Conservation (phyloP, 345 rosid genomes). For the Gossypium rotundifolium region DNA sequence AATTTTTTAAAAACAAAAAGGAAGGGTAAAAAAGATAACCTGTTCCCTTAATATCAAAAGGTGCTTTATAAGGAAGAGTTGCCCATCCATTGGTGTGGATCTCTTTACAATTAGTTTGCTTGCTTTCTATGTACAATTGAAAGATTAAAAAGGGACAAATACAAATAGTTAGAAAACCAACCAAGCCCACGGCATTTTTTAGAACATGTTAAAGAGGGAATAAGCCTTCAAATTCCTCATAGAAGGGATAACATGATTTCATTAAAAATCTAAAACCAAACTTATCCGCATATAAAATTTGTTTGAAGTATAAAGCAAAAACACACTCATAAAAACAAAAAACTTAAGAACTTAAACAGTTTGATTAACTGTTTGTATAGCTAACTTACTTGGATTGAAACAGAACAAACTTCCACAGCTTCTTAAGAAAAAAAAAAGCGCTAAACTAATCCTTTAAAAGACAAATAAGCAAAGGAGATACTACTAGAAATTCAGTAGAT, state of each 20-base stretch:
- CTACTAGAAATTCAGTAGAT: neutral
- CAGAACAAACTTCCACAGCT: conserved; percentile 93
- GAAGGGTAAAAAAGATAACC: conserved; percentile 34
- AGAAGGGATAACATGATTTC: neutral
- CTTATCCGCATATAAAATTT: neutral
- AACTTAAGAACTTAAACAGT: neutral
- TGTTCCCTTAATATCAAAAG: conserved; percentile 90
- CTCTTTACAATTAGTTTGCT: conserved; percentile 79
- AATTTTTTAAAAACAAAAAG: conserved; percentile 1
- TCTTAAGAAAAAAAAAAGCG: conserved; percentile 49
- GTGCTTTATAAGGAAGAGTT: conserved; percentile 89
- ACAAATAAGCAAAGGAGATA: conserved; percentile 15
- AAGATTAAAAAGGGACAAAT: neutral
- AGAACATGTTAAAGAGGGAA: neutral
- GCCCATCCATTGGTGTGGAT: conserved; percentile 83
- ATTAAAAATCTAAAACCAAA: neutral
- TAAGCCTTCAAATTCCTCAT: neutral
- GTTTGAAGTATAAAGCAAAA: neutral
- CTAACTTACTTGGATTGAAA: conserved; percentile 75
- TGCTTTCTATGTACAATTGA: conserved; percentile 60
- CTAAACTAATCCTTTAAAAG: conserved; percentile 17
- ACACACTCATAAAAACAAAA: neutral
- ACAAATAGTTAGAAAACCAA: conserved; percentile 1
- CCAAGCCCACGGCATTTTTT: conserved; percentile 1
- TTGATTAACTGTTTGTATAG: conserved; percentile 10